A percentile compares a stretch with the other conserved stretches of the same genome.
phyloP scores from a whole-genome alignment of 2,329 filamentous ascomycete genomes.

The Scedosporium boydii region DNA sequence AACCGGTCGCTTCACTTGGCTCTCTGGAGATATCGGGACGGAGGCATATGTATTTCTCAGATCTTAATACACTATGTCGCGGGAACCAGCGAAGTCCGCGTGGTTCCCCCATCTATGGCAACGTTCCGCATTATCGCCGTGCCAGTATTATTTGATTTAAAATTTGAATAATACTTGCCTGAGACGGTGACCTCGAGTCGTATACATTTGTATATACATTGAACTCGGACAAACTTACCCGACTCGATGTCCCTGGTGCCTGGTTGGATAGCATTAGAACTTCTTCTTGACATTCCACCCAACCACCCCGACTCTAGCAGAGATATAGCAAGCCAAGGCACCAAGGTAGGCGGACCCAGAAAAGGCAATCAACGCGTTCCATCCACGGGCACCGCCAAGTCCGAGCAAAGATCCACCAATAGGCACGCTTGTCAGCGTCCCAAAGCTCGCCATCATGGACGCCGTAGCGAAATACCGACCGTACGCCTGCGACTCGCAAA shows the following conservation, averaged over 20 bases:
- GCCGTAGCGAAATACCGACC: constrained; percentile 68
- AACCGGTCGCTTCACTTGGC: neutral
- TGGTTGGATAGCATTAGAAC: constrained; percentile 4
- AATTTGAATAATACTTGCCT: too few relatives aligned
- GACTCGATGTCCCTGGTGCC: too few relatives aligned
- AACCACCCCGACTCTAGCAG: constrained; percentile 24
- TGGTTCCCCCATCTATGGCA: too few relatives aligned
- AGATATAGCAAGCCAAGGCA: constrained; percentile 21
- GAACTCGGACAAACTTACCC: too few relatives aligned
- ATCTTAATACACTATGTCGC: neutral
- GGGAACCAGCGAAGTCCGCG: too few relatives aligned
- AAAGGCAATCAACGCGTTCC: constrained; percentile 28
- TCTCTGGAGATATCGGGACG: neutral
- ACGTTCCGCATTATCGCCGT: too few relatives aligned
- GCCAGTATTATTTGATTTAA: too few relatives aligned
- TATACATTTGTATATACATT: too few relatives aligned
- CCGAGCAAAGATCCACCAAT: constrained; percentile 18
- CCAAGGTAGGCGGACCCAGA: constrained; percentile 24
- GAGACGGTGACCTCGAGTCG: too few relatives aligned
- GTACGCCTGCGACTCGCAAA: constrained; percentile 68
- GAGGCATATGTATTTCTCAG: neutral
- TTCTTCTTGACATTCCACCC: constrained; percentile 20
- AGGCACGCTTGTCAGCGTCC: constrained; percentile 36
- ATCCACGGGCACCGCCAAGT: constrained; percentile 20
- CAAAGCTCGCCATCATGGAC: constrained; percentile 69